These are phyloP conservation scores for Erysimum cheiri DNA, from an alignment of 441 rosid species.

Conservation along the genomic window DNA sequence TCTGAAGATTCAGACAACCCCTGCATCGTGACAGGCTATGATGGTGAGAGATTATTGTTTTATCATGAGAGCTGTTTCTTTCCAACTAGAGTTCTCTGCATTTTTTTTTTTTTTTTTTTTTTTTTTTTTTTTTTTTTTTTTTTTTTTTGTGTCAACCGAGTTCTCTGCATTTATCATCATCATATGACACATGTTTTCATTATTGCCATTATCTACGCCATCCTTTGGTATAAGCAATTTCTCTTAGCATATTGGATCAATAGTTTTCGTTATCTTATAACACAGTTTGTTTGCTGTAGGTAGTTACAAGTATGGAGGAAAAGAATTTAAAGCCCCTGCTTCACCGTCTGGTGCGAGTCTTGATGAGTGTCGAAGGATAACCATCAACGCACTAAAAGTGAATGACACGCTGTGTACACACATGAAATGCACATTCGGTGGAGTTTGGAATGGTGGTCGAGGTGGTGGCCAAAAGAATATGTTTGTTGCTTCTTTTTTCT, in stretches of 20 bases:
- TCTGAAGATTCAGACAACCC: slow-evolving; percentile 75
- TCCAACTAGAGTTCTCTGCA: slow-evolving; percentile 22
- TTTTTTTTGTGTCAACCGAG: too few species aligned
- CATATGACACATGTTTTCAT: slow-evolving; percentile 23
- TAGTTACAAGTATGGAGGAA: slow-evolving; percentile 79
- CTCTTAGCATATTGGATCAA: slow-evolving; percentile 11
- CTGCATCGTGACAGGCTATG: slow-evolving; percentile 80
- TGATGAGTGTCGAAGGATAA: slow-evolving; percentile 72
- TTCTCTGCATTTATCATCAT: background rate
- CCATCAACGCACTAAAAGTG: slow-evolving; percentile 77
- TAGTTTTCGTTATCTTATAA: background rate
- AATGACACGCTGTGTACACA: slow-evolving; percentile 80
- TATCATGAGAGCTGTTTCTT: slow-evolving; percentile 15
- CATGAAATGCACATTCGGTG: slow-evolving; percentile 95
- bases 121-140: too few species aligned
- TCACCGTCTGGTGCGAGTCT: slow-evolving; percentile 74
- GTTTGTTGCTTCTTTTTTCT: slow-evolving; percentile 96
- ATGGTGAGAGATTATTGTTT: slow-evolving; percentile 56
- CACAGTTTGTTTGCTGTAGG: slow-evolving; percentile 50
- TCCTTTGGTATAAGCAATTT: slow-evolving; percentile 4
- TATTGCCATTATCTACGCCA: slow-evolving; percentile 11
- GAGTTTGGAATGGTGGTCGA: slow-evolving; percentile 98
- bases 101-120: too few species aligned
- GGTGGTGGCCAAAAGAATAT: slow-evolving; percentile 95
- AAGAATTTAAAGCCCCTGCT: slow-evolving; percentile 59